Conservation (phyloP, 177 flowering plant species). For the Vitis hybrid region DNA sequence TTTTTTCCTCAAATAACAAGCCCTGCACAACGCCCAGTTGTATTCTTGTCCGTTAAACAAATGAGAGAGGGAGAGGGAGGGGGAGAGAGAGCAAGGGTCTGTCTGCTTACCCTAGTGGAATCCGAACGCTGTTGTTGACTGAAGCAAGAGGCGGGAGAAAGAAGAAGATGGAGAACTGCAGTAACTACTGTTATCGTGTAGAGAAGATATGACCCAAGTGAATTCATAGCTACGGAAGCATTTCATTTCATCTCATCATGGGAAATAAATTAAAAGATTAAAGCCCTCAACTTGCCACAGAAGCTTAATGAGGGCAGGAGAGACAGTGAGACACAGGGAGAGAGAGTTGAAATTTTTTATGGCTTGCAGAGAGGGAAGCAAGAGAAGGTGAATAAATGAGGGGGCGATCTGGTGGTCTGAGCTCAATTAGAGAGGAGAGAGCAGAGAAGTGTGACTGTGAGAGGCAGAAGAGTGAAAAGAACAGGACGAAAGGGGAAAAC, state of each 20-base stretch:
- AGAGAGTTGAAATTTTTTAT: neutral
- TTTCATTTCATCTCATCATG: constrained; percentile 28
- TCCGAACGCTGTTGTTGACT: constrained; percentile 11
- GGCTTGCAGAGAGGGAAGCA: neutral
- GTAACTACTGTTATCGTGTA: constrained; percentile 10
- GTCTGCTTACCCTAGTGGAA: constrained; percentile 14
- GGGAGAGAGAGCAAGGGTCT: neutral
- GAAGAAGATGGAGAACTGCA: constrained; percentile 16
- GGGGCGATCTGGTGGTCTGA: constrained; percentile 1
- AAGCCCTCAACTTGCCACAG: neutral
- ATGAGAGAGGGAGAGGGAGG: neutral
- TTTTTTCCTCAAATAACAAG: constrained; percentile 36
- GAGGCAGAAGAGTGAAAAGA: constrained; percentile 29
- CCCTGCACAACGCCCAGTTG: constrained; percentile 27
- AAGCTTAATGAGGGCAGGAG: neutral
- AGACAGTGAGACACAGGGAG: constrained; percentile 13
- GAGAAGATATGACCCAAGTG: constrained; percentile 12
- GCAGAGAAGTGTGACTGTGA: neutral
- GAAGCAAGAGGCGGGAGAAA: constrained; percentile 14
- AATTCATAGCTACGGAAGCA: constrained; percentile 25
- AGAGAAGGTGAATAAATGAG: constrained; percentile 1
- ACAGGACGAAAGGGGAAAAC: constrained; percentile 25
- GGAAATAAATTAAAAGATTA: too few species aligned
- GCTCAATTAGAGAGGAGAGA: constrained; percentile 7
- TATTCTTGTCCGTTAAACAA: neutral